Base-by-base conservation (phyloP, 768 basidiomycete genomes). In the Hypholoma fasciculare region DNA sequence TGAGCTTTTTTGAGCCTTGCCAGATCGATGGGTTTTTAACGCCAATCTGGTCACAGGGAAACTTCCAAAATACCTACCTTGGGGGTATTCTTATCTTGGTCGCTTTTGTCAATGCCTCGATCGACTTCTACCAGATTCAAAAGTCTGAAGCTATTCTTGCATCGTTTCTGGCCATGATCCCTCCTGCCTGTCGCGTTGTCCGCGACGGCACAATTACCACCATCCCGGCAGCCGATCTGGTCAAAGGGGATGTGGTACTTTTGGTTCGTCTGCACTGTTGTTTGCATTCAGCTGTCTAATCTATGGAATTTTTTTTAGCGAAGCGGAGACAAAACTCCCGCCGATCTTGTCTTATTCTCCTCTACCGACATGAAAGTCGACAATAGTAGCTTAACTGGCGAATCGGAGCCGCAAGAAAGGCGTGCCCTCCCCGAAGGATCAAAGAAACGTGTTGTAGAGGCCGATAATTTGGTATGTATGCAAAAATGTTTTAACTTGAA, bases 91-190 rank as follows among this genome's bases (percentile, higher is more conserved):
- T 88, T 57, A 87, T 88, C 53, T 75, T 74, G 19, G 86, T 88
- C 19, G 86, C 87, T 14, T 86, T 89, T 69, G 69, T 88, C 57
- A 89, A 89, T 61, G 87, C 86, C 6, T 80, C 81, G 61, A 87
- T 89, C 67, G 87, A 89, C 67, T 89, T 85, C 68, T 82, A 82
- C 67, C 87, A 89, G 73, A 78, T 88, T 30, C 87, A 89, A 71
- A 89, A 88, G 65, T 87, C 86, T 8, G 87, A 88, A 66, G 85
- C 86, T 39, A 89, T 89, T 62, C 76, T 89, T 4, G 86, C 86
- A 4, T 86, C 84, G 2, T 89, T 89, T 74, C 74, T 89, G 36
- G 87, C 87, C 9, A 84, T 89, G 85, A 89, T 89, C 50, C 87
- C 87, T 14, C 87, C 87, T 0, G 77, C 84, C 7, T 88, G 85